Base-by-base conservation (phyloP, 2,329 filamentous ascomycete species). In the Exophiala sp. region DNA sequence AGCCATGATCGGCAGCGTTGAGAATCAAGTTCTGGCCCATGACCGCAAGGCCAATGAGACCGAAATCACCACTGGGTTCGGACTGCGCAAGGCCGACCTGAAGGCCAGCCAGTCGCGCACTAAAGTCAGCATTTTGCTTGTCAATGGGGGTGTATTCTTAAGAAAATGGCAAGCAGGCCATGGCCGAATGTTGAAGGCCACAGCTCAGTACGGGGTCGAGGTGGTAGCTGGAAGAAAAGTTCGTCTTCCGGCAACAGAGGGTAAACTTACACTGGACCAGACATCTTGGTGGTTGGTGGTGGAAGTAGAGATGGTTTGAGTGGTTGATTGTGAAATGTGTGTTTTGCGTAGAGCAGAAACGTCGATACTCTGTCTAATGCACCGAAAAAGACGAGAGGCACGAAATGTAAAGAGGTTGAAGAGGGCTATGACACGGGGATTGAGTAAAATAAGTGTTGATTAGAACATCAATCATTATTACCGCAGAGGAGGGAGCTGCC, bases 1-100 rank as follows among this genome's bases (percentile, higher is more conserved):
- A 97, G 71, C 91, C 88, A 69, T 92, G 85, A 75, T 94, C 89
- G 68, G 89, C 89, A 78, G 87, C 89, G 76, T 94, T 94, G 71
- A 94, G 77, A 74, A 94, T 91, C 76, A 94, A 79, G 80, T 92
- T 94, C 81, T 91, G 87, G 74, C 78, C 78, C 87, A 94, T 94
- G 77, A 94, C 89, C 79, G 89, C 89, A 79, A 94, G 82, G 83
- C 89, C 89, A 74, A 94, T 92, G 71, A 94, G 87, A 81, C 89
- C 89, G 77, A 94, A 86, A 85, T 94, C 88, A 84, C 85, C 85
- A 78, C 86, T 89, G 63, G 71, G 71, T 67, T 67, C 64, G 68
- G 66, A 64, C 70, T 76, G 75, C 77, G 76, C 74, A 67, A 78
- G 76, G 74, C 85, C 84, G 75, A 88, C 80, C 77, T 84, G 81